Percentiles rank a stretch among this genome's conserved stretches.
Evolutionary conservation across 1,284 basidiomycete genomes (phyloP).

Genomic region (Melanopsichium pennsylvanicum): DNA sequence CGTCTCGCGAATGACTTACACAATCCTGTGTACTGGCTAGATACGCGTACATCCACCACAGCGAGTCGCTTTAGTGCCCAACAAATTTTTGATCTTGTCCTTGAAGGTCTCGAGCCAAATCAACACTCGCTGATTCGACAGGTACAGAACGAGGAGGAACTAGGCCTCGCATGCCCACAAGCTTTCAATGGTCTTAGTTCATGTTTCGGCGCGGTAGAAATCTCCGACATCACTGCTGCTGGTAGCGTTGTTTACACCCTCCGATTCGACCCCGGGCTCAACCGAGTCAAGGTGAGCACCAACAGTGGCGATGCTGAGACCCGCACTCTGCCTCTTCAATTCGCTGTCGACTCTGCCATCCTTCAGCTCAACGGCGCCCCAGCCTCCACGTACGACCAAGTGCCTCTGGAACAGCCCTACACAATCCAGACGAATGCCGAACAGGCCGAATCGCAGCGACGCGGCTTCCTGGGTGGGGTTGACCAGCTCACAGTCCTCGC

Average conservation of each 20-base stretch:
- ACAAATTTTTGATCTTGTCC: conserved; percentile 71
- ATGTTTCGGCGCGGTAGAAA: conserved; percentile 77
- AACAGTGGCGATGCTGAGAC: conserved; percentile 77
- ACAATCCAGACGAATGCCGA: conserved; percentile 75
- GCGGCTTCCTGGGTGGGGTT: conserved; percentile 50
- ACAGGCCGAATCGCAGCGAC: conserved; percentile 72
- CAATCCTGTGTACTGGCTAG: conserved; percentile 32
- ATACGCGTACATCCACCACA: conserved; percentile 68
- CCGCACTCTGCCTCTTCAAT: conserved; percentile 76
- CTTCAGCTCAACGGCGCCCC: conserved; percentile 70
- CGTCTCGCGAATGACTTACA: conserved; percentile 9
- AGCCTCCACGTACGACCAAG: conserved; percentile 57
- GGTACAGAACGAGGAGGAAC: conserved; percentile 48
- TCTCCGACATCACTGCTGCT: conserved; percentile 66
- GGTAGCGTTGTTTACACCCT: conserved; percentile 75
- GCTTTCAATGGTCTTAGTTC: conserved; percentile 77
- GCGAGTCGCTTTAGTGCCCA: conserved; percentile 69
- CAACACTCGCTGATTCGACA: conserved; percentile 21
- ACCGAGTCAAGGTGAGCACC: conserved; percentile 73
- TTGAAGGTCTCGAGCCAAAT: conserved; percentile 63
- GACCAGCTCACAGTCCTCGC: conserved; percentile 22
- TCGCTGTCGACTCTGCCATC: conserved; percentile 76
- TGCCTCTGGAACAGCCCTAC: conserved; percentile 74
- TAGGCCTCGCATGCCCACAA: conserved; percentile 73
- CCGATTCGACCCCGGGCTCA: conserved; percentile 74